Evolutionary conservation across 768 basidiomycete genomes (phyloP), one percentile per base, ranked within the genome.

Genomic region (Phylloporus sp.): DNA sequence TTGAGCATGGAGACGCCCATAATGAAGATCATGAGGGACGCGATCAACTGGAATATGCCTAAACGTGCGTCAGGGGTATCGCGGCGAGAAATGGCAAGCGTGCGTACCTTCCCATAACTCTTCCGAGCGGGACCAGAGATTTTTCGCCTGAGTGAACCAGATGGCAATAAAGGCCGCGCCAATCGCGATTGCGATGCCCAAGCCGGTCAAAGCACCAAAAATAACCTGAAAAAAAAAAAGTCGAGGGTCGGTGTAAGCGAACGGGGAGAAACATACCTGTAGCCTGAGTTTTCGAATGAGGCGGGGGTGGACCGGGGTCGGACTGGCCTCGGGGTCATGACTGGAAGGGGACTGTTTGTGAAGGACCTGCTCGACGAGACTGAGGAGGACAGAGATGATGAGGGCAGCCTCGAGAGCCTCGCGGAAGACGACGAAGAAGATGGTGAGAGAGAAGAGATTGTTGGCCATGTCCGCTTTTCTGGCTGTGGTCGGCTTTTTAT

Each of bases 1-100:
- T 90, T 92, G 50, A 99, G 80, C 87, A 98, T 94, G 28, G 86
- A 85, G 31, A 97, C 60, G 3, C 90, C 93, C 91, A 97, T 95
- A 61, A 86, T 73, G 65, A 92, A 90, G 59, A 96, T 93, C 77
- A 96, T 81, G 56, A 90, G 46, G 10, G 81, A 64, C 0, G 86
- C 86, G 44, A 90, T 73, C 46, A 89, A 66, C 53, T 81, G 70
- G 59, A 88, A 90, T 49, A 80, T 74, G 22, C 82, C 85, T 87
- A 18, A 44, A 31, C 32, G 31, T 38, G 23, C 0, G 36, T 38
- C 3, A 50, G 49, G 31, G 31, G 0, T 4, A 34, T 14, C 7
- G 9, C 1, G 17, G 13, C 4, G 18, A 23, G 33, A 24, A 33
- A 35, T 29, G 33, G 17, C 17, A 21, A 31, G 40, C 41, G 5